phyloP scores from a whole-genome alignment of 192 early-diverging fungal genomes.

The Coemansia sp. region DNA sequence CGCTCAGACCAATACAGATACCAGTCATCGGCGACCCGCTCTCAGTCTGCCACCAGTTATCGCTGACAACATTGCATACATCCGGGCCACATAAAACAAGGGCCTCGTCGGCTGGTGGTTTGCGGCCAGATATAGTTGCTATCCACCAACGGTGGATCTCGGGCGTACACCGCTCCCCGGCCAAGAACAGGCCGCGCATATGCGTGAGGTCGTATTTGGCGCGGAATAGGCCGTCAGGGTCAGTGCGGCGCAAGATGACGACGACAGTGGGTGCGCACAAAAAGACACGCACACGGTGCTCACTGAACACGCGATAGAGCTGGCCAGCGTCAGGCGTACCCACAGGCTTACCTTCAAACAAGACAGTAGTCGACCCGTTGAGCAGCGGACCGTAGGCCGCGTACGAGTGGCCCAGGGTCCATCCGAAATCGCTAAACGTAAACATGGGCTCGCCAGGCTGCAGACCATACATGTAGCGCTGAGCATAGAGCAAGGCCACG shows the following conservation, averaged over 20 bases:
- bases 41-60: slow-evolving; percentile 93
- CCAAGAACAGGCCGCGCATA: slow-evolving; percentile 71
- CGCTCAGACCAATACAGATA: slow-evolving; percentile 62
- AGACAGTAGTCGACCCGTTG: slow-evolving; percentile 72
- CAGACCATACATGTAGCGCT: slow-evolving; percentile 73
- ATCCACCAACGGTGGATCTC: slow-evolving; percentile 72
- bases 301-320: slow-evolving; percentile 76
- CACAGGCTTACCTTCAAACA: slow-evolving; percentile 89
- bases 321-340: slow-evolving; percentile 78
- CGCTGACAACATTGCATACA: slow-evolving; percentile 62
- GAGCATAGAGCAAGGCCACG: slow-evolving; percentile 69
- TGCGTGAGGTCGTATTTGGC: slow-evolving; percentile 64
- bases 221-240: slow-evolving; percentile 65
- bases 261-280: slow-evolving; percentile 87
- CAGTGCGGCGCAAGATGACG: slow-evolving; percentile 78
- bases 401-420: slow-evolving; percentile 87
- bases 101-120: slow-evolving; percentile 7
- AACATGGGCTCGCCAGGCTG: slow-evolving; percentile 79
- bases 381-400: slow-evolving; percentile 82
- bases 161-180: slow-evolving; percentile 82
- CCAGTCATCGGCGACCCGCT: slow-evolving; percentile 83
- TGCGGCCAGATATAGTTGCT: slow-evolving; percentile 40
- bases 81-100: slow-evolving; percentile 31
- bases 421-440: slow-evolving; percentile 84
- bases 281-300: slow-evolving; percentile 76